Evolutionary conservation across 1,284 basidiomycete genomes (phyloP).

Genomic region (Sphagnurus paluster): DNA sequence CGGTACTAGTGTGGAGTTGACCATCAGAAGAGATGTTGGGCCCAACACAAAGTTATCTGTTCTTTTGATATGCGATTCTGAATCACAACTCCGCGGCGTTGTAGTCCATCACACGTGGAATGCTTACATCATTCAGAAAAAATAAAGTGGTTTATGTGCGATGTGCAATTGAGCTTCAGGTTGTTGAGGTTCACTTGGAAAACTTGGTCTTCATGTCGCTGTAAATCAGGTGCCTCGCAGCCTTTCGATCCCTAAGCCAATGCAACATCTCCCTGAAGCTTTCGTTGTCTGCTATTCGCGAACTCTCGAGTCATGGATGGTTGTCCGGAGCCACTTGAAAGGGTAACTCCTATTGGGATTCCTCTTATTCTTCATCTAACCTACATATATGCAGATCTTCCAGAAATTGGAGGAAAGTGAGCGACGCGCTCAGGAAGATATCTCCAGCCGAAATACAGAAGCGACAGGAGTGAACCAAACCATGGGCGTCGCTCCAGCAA

Average conservation of each 20-base stretch:
- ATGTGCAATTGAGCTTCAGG: background rate
- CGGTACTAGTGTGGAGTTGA: constrained; percentile 31
- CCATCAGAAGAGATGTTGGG: constrained; percentile 39
- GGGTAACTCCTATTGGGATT: constrained; percentile 27
- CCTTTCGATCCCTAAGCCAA: too few relatives aligned
- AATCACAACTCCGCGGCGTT: background rate
- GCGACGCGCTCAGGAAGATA: constrained; percentile 39
- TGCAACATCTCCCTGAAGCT: constrained; percentile 2
- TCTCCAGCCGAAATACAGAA: constrained; percentile 16
- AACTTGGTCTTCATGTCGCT: too few relatives aligned
- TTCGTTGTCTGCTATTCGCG: background rate
- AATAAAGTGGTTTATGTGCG: constrained; percentile 4
- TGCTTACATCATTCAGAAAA: constrained; percentile 10
- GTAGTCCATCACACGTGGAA: background rate
- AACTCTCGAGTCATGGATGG: constrained; percentile 23
- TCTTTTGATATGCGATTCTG: constrained; percentile 33
- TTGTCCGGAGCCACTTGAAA: constrained; percentile 41
- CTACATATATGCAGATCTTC: constrained; percentile 44
- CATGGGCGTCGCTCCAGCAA: constrained; percentile 12
- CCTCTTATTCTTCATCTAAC: constrained; percentile 1
- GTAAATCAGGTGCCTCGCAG: too few relatives aligned
- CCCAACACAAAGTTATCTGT: constrained; percentile 34
- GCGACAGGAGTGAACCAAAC: constrained; percentile 18
- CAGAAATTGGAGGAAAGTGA: constrained; percentile 55
- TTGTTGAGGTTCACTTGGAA: too few relatives aligned